Percentiles rank a stretch among this genome's conserved stretches.
phyloP scores from a whole-genome alignment of 139 green algal species.

The Gonium pectorale region DNA sequence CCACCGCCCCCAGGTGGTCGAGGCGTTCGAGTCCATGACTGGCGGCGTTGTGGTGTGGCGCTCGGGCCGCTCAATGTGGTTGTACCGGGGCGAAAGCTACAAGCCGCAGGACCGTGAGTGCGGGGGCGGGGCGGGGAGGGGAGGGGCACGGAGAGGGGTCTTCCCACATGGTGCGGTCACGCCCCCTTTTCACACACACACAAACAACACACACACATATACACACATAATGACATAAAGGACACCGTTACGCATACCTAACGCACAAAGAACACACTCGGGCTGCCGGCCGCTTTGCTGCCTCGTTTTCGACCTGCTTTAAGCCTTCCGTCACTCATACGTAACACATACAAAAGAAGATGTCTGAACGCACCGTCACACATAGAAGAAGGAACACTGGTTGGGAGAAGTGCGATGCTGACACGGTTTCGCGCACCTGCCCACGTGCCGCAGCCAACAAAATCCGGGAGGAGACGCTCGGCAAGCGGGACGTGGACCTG shows the following conservation, averaged over 20 bases:
- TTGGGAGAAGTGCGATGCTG: too few species aligned
- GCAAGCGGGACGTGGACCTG: neutral
- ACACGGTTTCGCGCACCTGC: too few species aligned
- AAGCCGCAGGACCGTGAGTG: neutral
- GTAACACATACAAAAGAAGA: neutral
- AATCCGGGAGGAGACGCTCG: neutral
- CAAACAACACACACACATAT: neutral
- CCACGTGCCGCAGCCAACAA: neutral
- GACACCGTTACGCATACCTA: too few species aligned
- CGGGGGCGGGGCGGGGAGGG: neutral
- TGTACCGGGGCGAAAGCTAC: conserved; percentile 8
- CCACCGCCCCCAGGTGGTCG: neutral
- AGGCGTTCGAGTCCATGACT: neutral
- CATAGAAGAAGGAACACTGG: too few species aligned
- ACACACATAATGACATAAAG: neutral
- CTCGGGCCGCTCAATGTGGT: conserved; percentile 11
- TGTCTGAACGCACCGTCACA: too few species aligned
- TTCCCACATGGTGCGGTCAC: too few species aligned
- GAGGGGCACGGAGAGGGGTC: neutral
- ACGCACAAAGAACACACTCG: too few species aligned
- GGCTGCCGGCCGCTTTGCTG: too few species aligned
- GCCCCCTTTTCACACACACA: too few species aligned
- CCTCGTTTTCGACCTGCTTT: too few species aligned
- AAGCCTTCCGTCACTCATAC: too few species aligned
- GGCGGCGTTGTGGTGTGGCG: conserved; percentile 19